These are phyloP conservation scores for Cystobasidiopsis lactophilus DNA, from an alignment of 768 basidiomycete species.

Conservation along the genomic window DNA sequence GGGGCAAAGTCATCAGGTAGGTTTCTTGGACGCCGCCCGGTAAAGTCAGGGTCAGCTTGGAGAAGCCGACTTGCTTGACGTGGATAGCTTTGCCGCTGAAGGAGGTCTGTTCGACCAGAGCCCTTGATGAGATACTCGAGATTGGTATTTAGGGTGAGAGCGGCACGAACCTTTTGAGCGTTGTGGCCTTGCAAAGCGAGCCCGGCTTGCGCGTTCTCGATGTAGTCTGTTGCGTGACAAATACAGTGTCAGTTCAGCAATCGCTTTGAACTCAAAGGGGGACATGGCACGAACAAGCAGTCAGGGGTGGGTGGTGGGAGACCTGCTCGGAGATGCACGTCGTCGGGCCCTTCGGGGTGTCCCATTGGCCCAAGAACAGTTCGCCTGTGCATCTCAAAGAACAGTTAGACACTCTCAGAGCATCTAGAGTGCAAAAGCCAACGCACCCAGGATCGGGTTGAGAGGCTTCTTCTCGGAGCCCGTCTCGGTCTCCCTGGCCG, in stretches of 20 bases:
- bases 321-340: conserved; percentile 29
- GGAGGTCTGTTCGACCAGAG: conserved; percentile 42
- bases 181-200: conserved; percentile 62
- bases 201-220: conserved; percentile 58
- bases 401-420: no score
- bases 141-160: not conserved
- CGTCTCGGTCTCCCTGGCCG: conserved; percentile 79
- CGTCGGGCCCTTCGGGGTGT: conserved; percentile 10
- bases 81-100: conserved; percentile 45
- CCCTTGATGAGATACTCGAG: not conserved
- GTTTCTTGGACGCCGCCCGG: conserved; percentile 37
- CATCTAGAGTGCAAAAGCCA: no score
- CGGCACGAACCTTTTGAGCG: conserved; percentile 38
- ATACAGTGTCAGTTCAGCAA: not conserved
- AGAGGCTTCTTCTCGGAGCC: conserved; percentile 98
- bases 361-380: conserved; percentile 18
- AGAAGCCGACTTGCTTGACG: conserved; percentile 91
- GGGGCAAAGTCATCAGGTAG: conserved; percentile 79
- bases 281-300: conserved; percentile 4
- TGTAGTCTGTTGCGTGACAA: conserved; percentile 64
- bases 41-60: conserved; percentile 46
- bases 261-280: not conserved
- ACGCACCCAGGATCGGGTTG: conserved; percentile 72
- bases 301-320: conserved; percentile 53
- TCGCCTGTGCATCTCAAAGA: no score